phyloP scores from a whole-genome alignment of 139 green algal species.

The Limnomonas spitsbergensis region DNA sequence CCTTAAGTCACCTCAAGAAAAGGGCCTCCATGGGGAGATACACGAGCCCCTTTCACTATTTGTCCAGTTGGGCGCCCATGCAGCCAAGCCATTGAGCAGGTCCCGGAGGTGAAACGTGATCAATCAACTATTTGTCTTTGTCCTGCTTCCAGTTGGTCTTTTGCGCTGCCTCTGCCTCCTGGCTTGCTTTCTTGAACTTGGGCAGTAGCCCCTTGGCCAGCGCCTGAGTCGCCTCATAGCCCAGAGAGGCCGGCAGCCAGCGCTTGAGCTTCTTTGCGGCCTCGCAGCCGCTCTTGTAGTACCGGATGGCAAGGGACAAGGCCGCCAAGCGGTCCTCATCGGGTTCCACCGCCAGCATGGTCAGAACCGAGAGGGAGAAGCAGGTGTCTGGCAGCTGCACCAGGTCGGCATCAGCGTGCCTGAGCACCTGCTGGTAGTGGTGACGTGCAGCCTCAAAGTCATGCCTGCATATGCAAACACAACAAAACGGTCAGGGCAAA shows the following conservation, averaged over 20 bases:
- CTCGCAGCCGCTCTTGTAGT: not conserved
- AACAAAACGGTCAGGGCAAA: no score
- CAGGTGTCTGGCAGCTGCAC: not conserved
- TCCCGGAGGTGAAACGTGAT: no score
- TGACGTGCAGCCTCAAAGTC: constrained; percentile 4
- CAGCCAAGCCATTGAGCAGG: no score
- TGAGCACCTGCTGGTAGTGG: not conserved
- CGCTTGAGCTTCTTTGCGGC: not conserved
- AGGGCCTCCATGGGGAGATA: no score
- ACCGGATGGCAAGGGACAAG: not conserved
- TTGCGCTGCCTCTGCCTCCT: not conserved
- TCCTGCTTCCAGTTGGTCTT: no score
- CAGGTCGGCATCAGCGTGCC: not conserved
- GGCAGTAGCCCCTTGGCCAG: not conserved
- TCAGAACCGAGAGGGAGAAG: not conserved
- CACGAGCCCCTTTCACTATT: no score
- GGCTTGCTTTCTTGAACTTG: not conserved
- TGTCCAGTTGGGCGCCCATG: no score
- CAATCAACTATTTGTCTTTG: no score
- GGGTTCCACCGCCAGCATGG: not conserved
- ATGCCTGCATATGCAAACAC: not conserved
- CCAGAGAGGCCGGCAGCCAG: not conserved
- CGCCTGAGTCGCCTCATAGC: not conserved
- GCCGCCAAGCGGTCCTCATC: not conserved
- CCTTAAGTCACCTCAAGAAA: no score